Base-by-base conservation (phyloP, 805 yeast genomes). In the Lipomyces anomalus region DNA sequence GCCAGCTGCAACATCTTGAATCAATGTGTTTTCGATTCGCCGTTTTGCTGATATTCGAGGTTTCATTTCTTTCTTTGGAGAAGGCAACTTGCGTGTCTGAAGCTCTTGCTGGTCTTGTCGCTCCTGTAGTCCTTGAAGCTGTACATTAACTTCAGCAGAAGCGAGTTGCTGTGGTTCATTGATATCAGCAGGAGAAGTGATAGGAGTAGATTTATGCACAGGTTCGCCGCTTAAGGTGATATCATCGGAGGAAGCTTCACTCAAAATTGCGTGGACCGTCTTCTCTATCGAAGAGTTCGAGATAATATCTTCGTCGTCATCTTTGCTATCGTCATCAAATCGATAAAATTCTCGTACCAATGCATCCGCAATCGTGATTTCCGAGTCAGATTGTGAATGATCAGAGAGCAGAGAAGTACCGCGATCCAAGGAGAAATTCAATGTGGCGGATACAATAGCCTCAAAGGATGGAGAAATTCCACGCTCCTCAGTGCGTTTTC, bases 1-100 rank as follows among this genome's bases (percentile, higher is more conserved):
- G 37, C 63, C 62, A 5, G 47, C 47, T 6, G 53, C 43, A 17
- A 56, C 33, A 18, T 56, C 43, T 22, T 49, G 46, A 29, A 40
- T 36, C 18, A 50, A 36, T 11, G 51, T 36, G 42, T 43, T 46
- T 34, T 48, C 47, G 23, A 50, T 50, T 23, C 55, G 48, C 29
- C 44, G 48, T n/a, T n/a, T n/a, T n/a, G n/a, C n/a, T n/a, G n/a
- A n/a, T n/a, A n/a, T n/a, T n/a, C n/a, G n/a, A n/a, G n/a, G n/a
- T n/a, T n/a, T n/a, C n/a, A n/a, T n/a, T n/a, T n/a, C n/a, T n/a
- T n/a, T n/a, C n/a, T n/a, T n/a, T n/a, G n/a, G n/a, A n/a, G n/a
- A n/a, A n/a, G n/a, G n/a, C n/a, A n/a, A n/a, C n/a, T n/a, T n/a
- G n/a, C n/a, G n/a, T n/a, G n/a, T n/a, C n/a, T n/a, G n/a, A n/a